These are phyloP conservation scores for Cytospora piceae DNA, from an alignment of 2,329 filamentous ascomycete species.

Conservation along the genomic window DNA sequence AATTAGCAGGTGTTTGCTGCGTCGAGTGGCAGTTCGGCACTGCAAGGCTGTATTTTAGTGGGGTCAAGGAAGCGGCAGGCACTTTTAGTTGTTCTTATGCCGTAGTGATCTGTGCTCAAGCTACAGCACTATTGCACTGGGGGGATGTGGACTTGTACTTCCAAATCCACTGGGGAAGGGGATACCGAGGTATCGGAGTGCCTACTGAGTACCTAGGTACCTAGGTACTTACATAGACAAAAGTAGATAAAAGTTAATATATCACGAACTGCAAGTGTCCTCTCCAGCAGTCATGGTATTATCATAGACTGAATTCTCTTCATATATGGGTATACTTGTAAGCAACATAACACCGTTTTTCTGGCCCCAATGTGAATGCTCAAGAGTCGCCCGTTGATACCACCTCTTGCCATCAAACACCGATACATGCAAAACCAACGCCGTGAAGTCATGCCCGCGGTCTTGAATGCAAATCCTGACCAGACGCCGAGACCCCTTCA, in stretches of 20 bases:
- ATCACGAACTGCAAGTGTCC: too few relatives aligned
- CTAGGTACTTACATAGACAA: too few relatives aligned
- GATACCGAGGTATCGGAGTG: neutral
- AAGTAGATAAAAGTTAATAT: too few relatives aligned
- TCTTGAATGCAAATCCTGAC: neutral
- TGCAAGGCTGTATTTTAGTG: slow-evolving; percentile 13
- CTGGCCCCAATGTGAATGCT: neutral
- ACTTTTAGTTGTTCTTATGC: neutral
- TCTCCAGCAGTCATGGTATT: neutral
- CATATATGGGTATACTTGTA: neutral
- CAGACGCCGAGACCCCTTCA: neutral
- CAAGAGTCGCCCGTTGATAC: neutral
- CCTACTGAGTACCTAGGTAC: neutral
- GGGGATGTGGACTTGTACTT: neutral
- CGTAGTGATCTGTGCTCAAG: neutral
- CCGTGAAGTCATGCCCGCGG: neutral
- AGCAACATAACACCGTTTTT: neutral
- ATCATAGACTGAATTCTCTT: neutral
- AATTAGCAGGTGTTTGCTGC: slow-evolving; percentile 14
- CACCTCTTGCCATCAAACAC: neutral
- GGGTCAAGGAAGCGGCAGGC: neutral
- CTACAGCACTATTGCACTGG: neutral
- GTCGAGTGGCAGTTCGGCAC: neutral
- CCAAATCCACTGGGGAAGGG: neutral
- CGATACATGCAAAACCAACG: neutral